Evolutionary conservation across 163 green algal species (phyloP).

Genomic region (Chloroidium sp.): DNA sequence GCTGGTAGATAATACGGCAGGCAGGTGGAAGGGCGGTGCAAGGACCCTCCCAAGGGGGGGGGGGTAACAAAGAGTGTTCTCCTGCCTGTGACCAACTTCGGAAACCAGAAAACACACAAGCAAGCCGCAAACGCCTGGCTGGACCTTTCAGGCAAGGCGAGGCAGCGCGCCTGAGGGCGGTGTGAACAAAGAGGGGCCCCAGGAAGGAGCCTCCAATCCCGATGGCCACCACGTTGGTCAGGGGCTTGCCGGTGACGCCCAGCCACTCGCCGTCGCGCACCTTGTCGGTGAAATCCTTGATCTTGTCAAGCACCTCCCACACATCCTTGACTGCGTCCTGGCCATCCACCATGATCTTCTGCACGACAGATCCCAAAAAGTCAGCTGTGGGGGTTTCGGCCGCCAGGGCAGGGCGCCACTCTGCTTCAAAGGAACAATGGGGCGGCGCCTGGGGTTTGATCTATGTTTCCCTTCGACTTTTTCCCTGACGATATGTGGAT

Average conservation of each 20-base stretch:
- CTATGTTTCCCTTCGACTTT: no score
- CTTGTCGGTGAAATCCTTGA: slow-evolving; percentile 81
- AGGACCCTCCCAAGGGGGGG: no score
- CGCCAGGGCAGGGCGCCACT: background rate
- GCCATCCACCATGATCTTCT: slow-evolving; percentile 75
- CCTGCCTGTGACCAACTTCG: no score
- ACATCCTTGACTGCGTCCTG: slow-evolving; percentile 92
- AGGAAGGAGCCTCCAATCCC: slow-evolving; percentile 97
- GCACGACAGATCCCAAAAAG: slow-evolving; percentile 2
- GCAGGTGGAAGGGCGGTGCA: no score
- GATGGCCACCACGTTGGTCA: slow-evolving; percentile 95
- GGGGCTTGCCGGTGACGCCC: slow-evolving; percentile 90
- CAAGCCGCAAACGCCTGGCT: no score
- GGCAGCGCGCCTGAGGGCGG: slow-evolving; percentile 52
- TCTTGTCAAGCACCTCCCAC: slow-evolving; percentile 96
- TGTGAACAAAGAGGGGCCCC: slow-evolving; percentile 98
- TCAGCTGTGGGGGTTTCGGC: background rate
- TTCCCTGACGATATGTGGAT: no score
- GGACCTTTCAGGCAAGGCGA: no score
- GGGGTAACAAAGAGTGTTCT: no score
- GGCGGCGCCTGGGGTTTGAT: no score
- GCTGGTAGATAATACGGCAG: no score
- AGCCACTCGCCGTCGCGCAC: slow-evolving; percentile 80
- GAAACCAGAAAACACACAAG: no score
- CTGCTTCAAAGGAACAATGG: background rate